These are phyloP conservation scores for Amaranthus tricolor DNA, from an alignment of 179 eudicot species.

Conservation along the genomic window DNA sequence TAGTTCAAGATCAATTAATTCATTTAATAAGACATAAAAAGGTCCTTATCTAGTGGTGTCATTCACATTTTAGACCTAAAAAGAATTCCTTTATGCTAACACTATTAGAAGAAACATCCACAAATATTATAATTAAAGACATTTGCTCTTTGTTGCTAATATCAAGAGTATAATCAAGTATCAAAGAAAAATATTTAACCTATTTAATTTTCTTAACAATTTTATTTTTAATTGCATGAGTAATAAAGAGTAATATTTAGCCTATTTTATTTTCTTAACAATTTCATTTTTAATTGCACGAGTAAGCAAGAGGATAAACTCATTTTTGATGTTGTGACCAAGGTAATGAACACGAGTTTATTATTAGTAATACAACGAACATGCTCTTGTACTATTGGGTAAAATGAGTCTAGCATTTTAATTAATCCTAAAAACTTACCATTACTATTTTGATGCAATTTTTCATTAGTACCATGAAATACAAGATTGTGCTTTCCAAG, in stretches of 20 bases:
- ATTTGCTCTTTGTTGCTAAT: background rate
- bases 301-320: conserved; percentile 12
- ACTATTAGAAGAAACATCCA: background rate
- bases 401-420: conserved; percentile 28
- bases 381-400: conserved; percentile 22
- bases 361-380: background rate
- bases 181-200: conserved; percentile 17
- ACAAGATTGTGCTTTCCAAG: background rate
- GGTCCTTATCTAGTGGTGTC: background rate
- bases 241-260: conserved; percentile 18
- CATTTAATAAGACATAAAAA: background rate
- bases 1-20: background rate
- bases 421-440: conserved; percentile 21
- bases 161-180: background rate
- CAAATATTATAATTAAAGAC: conserved; percentile 6
- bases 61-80: conserved; percentile 5
- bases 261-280: conserved; percentile 11
- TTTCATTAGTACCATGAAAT: background rate
- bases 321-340: conserved; percentile 19
- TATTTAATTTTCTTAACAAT: conserved; percentile 9
- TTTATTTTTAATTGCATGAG: background rate
- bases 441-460: conserved; percentile 16
- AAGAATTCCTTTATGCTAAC: conserved; percentile 11
- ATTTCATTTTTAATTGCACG: background rate
- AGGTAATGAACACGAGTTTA: conserved; percentile 16